phyloP scores from a whole-genome alignment of 768 basidiomycete species.

The Tylopilus vinaceipallidus region DNA sequence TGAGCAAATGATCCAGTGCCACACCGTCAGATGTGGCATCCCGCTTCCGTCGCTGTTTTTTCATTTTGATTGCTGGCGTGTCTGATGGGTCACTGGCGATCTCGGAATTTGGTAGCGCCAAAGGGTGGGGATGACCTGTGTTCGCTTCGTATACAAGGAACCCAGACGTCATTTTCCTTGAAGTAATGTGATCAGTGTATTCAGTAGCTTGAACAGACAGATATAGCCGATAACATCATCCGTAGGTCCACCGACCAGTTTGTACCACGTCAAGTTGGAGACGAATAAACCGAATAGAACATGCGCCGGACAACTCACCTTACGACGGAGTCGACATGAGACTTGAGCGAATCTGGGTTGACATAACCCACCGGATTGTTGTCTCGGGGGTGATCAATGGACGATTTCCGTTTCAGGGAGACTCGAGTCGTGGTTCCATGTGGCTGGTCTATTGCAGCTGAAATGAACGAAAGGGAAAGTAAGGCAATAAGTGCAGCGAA shows the following conservation, averaged over 20 bases:
- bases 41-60: constrained; percentile 9
- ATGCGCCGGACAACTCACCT: constrained; percentile 16
- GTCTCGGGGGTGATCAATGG: constrained; percentile 5
- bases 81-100: neutral
- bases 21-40: neutral
- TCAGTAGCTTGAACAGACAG: neutral
- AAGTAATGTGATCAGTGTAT: neutral
- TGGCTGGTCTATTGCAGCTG: neutral
- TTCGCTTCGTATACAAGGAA: constrained; percentile 45
- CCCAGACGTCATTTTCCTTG: constrained; percentile 43
- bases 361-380: constrained; percentile 2
- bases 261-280: neutral
- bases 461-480: constrained; percentile 17
- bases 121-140: constrained; percentile 41
- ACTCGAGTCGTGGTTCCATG: constrained; percentile 14
- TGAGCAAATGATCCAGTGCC: neutral
- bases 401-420: constrained; percentile 23
- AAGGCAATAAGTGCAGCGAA: constrained; percentile 7
- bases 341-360: constrained; percentile 11
- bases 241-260: too few species aligned
- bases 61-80: neutral
- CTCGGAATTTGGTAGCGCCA: constrained; percentile 13
- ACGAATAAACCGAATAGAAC: too few species aligned
- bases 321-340: constrained; percentile 14
- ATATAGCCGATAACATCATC: too few species aligned